Evolutionary conservation across 768 basidiomycete species (phyloP).

Genomic region (Jaapia argillacea): DNA sequence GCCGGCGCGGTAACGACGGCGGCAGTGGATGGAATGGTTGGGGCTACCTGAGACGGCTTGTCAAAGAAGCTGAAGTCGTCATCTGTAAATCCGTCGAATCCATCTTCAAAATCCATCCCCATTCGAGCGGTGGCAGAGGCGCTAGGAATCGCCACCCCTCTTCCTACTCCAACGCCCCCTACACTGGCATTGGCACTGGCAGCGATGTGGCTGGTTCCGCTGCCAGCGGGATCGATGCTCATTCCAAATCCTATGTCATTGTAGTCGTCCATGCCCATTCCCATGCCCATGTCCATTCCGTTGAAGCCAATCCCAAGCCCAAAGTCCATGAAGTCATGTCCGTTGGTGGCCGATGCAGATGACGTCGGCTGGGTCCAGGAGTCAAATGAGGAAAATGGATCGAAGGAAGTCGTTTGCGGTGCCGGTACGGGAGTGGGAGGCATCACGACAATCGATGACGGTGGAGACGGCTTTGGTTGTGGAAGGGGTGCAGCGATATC

Average conservation of each 20-base stretch:
- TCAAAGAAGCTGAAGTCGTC: slow-evolving; percentile 90
- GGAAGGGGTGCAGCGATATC: not conserved
- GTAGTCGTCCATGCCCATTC: slow-evolving; percentile 14
- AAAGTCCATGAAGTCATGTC: slow-evolving; percentile 1
- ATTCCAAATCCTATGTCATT: too few relatives aligned
- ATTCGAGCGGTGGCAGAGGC: too few relatives aligned
- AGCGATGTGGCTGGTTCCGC: too few relatives aligned
- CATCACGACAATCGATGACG: not conserved
- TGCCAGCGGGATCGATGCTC: too few relatives aligned
- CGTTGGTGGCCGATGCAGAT: slow-evolving; percentile 1
- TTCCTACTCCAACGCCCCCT: too few relatives aligned
- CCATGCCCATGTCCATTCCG: slow-evolving; percentile 17
- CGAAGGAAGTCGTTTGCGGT: slow-evolving; percentile 6
- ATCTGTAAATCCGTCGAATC: slow-evolving; percentile 51
- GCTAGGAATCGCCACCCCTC: too few relatives aligned
- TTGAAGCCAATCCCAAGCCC: slow-evolving; percentile 40
- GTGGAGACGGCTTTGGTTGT: not conserved
- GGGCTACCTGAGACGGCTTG: slow-evolving; percentile 25
- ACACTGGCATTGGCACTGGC: too few relatives aligned
- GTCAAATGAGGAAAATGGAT: slow-evolving; percentile 14
- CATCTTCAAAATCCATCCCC: slow-evolving; percentile 16
- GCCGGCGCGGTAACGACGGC: slow-evolving; percentile 1
- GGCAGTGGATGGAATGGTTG: not conserved
- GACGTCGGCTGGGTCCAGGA: slow-evolving; percentile 14
- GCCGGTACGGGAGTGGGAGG: not conserved